Base-by-base conservation (phyloP, 2,329 filamentous ascomycete genomes). In the Ceratocystis destructans region DNA sequence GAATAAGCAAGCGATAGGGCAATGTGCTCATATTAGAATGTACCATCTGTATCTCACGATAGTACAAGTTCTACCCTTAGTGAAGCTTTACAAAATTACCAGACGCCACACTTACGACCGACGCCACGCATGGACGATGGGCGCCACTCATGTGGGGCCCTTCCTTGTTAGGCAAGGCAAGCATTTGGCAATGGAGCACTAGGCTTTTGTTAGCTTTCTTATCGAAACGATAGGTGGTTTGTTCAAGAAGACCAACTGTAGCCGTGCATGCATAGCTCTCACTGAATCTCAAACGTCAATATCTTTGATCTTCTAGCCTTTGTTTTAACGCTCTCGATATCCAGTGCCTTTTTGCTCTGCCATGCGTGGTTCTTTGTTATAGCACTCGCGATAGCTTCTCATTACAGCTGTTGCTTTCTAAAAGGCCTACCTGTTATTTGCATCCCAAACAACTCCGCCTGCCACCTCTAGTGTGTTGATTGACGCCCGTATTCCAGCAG, bases 171-270 rank as follows among this genome's bases (percentile, higher is more conserved):
- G 37, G 25, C 45, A 41, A 41, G 37, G 44, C 22, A 62, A 44
- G 41, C 55, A 62, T 37, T 41, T 20, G 20, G 33, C n/a, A 61
- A 20, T 45, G 20, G 20, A 15, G 8, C 1, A 37, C n/a, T 8
- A 31, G 59, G 37, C 17, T 61, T 37, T 17, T 48, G 25, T 25
- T 25, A 57, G 45, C 62, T 55, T 22, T 20, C 55, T 53, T 25
- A 62, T 65, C 55, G 31, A 61, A 65, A 45, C 61, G 64, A 65
- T 65, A 65, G 64, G 64, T 65, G 64, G 64, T 65, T 65, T 61
- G 45, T 65, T 65, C 64, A 37, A 41, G 37, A 45, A 17, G 44
- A 25, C 31, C 46, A 63, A 17, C 28, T 59, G 33, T 59, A 33
- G 25, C 22, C 25, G 17, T 37, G 55, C 25, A 37, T 65, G 44